phyloP scores from a whole-genome alignment of 106 monocot species.

The Dendrobium chrysotoxum region DNA sequence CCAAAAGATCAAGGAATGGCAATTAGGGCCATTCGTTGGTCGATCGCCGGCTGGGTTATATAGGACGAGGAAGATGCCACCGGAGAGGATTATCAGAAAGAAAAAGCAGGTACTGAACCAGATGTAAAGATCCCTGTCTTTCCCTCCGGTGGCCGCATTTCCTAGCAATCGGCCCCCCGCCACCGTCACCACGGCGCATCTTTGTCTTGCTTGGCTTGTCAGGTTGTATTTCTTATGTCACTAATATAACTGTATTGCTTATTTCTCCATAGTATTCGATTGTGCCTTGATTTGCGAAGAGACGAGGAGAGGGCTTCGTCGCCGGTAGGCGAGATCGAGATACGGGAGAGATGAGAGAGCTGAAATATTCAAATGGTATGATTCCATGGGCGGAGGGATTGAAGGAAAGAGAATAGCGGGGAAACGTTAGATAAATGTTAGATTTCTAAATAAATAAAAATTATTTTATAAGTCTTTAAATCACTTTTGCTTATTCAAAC shows the following conservation, averaged over 20 bases:
- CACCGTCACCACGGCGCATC: neutral
- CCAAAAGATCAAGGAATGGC: slow-evolving; percentile 56
- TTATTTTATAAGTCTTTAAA: too few relatives aligned
- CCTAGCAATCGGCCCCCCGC: neutral
- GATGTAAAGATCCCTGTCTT: slow-evolving; percentile 24
- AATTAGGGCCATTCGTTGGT: slow-evolving; percentile 23
- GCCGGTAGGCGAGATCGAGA: neutral
- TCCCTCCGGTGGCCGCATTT: slow-evolving; percentile 13
- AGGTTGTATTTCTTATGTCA: neutral
- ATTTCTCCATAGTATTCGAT: neutral
- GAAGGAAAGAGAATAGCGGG: slow-evolving; percentile 17
- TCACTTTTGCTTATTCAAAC: too few relatives aligned
- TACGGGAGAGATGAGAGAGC: neutral
- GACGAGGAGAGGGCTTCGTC: neutral
- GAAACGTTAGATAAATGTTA: too few relatives aligned
- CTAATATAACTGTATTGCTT: neutral
- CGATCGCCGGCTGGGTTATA: slow-evolving; percentile 35
- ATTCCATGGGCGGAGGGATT: slow-evolving; percentile 6
- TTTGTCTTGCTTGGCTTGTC: neutral
- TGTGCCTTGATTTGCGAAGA: neutral
- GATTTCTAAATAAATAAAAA: too few relatives aligned
- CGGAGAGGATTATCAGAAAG: slow-evolving; percentile 31
- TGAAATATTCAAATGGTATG: slow-evolving; percentile 6
- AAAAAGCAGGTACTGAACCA: slow-evolving; percentile 43
- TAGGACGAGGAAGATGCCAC: slow-evolving; percentile 41